Base-by-base conservation (phyloP, 495 filamentous ascomycete genomes). In the Aspergillus homomorphus region DNA sequence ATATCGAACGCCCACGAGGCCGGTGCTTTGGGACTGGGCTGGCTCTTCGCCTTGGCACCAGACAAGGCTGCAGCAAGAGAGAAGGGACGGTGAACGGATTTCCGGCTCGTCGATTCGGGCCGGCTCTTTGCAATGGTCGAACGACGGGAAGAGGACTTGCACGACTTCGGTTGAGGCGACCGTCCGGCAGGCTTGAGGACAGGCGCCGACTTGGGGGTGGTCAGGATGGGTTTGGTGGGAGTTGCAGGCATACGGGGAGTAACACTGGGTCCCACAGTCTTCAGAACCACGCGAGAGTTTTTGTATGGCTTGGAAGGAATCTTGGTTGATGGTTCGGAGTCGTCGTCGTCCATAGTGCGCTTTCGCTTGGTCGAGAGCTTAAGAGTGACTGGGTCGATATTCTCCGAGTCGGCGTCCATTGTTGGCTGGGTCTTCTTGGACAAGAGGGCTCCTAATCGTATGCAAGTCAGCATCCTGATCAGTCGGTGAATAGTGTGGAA, bases 1-100 rank as follows among this genome's bases (percentile, higher is more conserved):
- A 98, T 98, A 44, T 91, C 86, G 69, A 98, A 98, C 75, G 87
- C 87, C 93, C 93, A 97, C 16, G 82, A 82, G 21, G 84, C 83
- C 22, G 81, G 84, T 45, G 76, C 69, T 51, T 81, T 79, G 14
- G 80, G 56, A 23, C 62, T 52, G 18, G 66, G 30, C 22, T 77
- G 48, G 53, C 49, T 74, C 68, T 74, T 78, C 19, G 71, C 26
- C 57, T 74, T 77, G 51, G 66, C 53, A 51, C 67, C 64, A 8
- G 73, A 65, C n/a, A 95, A 81, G 14, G 90, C 90, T 19, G 88
- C 85, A 62, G 90, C 87, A 57, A 94, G 84, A 45, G 87, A 90
- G 73, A 96, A 93, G 0, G 88, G 88, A 28, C 68, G 72, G 44
- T 72, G 61, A 48, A 73, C 69, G 23, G 65, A 70, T 46, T 72